Evolutionary conservation across 2,329 filamentous ascomycete genomes (phyloP).

Genomic region (Ceratocystis alfenasii): DNA sequence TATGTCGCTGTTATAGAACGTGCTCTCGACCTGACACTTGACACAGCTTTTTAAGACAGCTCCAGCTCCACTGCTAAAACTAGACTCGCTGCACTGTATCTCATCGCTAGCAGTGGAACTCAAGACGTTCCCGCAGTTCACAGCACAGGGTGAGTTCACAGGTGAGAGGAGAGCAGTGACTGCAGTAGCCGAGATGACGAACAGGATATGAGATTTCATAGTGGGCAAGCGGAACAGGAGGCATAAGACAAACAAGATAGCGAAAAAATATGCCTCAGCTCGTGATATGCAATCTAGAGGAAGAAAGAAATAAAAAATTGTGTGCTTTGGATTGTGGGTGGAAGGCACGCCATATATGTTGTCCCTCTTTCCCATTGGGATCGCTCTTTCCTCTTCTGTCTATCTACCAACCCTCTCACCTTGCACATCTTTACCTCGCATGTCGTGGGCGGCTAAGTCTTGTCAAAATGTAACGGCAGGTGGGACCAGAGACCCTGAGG

Average conservation of each 20-base stretch:
- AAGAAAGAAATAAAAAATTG: background rate
- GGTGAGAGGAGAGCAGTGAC: conserved; percentile 33
- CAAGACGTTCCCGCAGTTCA: conserved; percentile 43
- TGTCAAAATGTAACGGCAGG: conserved; percentile 6
- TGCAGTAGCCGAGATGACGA: background rate
- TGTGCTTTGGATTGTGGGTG: background rate
- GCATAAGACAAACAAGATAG: background rate
- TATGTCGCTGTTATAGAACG: conserved; percentile 33
- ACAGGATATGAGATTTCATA: background rate
- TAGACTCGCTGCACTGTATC: conserved; percentile 36
- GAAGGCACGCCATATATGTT: conserved; percentile 5
- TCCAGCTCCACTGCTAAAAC: conserved; percentile 34
- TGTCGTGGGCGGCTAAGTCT: conserved; percentile 2
- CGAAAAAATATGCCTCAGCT: background rate
- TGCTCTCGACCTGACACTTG: conserved; percentile 41
- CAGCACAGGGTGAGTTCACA: conserved; percentile 38
- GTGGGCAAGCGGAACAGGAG: background rate
- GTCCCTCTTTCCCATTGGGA: conserved; percentile 3
- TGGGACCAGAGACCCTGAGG: background rate
- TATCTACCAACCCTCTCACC: background rate
- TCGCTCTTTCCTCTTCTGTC: background rate
- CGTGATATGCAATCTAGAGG: background rate
- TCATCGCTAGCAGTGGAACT: conserved; percentile 36
- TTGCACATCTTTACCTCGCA: background rate
- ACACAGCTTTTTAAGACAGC: conserved; percentile 42